A percentile compares a stretch with the other conserved stretches of the same genome.
phyloP scores from a whole-genome alignment of 2,329 filamentous ascomycete species.

The Colletotrichum nymphaeae region DNA sequence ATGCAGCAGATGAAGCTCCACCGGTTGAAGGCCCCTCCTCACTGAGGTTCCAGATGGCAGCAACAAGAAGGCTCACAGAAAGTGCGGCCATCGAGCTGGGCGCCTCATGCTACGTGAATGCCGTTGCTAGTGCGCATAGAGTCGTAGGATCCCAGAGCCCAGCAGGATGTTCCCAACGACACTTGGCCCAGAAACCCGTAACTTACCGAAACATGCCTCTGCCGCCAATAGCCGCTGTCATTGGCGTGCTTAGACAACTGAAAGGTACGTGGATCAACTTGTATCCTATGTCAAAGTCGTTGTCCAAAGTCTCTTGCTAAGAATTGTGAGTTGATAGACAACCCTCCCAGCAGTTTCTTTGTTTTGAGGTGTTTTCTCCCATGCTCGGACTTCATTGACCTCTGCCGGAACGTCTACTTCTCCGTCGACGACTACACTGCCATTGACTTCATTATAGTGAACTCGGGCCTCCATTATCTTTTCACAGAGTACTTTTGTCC shows the following conservation, averaged over 20 bases:
- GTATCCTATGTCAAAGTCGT: accelerated
- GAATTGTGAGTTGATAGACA: background rate
- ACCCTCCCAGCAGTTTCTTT: background rate
- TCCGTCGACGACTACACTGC: constrained; percentile 62
- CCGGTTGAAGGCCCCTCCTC: background rate
- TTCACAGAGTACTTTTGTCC: constrained; percentile 51
- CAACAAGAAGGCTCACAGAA: background rate
- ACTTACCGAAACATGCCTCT: background rate
- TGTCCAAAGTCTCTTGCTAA: background rate
- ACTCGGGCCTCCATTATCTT: constrained; percentile 59
- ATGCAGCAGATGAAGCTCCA: background rate
- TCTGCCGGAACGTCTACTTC: constrained; percentile 63
- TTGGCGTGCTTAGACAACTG: background rate
- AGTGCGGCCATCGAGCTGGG: background rate
- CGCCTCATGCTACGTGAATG: background rate
- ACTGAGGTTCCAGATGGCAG: background rate
- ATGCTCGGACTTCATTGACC: constrained; percentile 59
- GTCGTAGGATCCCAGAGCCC: too few relatives aligned
- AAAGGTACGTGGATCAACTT: background rate
- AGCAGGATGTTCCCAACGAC: background rate
- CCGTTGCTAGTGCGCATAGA: background rate
- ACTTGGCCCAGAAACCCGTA: background rate
- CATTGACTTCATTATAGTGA: constrained; percentile 61
- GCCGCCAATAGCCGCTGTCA: constrained; percentile 3
- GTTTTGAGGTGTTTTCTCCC: constrained; percentile 6